Evolutionary conservation across 805 yeast genomes (phyloP).

Genomic region (Yamadazyma takamatsuzukensis): DNA sequence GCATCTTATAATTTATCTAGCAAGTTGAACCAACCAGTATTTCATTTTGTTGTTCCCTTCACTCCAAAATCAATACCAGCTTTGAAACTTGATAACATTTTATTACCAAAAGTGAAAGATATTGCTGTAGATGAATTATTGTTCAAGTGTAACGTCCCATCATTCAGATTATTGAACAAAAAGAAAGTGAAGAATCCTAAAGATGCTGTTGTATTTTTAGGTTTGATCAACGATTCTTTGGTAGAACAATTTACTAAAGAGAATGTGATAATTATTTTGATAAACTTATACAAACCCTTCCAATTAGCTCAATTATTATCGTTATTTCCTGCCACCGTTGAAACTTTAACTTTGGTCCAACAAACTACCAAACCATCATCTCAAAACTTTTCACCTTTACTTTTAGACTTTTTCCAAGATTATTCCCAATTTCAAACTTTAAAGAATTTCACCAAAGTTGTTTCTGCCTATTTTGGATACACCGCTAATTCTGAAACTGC

Average conservation of each 20-base stretch:
- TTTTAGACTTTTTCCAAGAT: conserved; percentile 71
- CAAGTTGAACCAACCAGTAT: conserved; percentile 49
- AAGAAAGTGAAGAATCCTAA: conserved; percentile 28
- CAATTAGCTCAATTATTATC: conserved; percentile 46
- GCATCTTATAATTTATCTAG: conserved; percentile 58
- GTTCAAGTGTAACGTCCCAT: conserved; percentile 20
- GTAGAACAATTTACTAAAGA: conserved; percentile 34
- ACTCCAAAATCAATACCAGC: conserved; percentile 6
- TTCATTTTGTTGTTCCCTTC: conserved; percentile 60
- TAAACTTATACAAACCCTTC: conserved; percentile 76
- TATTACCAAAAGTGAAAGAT: conserved; percentile 9
- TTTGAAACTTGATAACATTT: conserved; percentile 1
- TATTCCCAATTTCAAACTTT: conserved; percentile 43
- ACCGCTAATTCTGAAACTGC: conserved; percentile 42
- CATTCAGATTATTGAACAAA: conserved; percentile 28
- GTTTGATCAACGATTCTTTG: conserved; percentile 49
- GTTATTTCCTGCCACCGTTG: conserved; percentile 51
- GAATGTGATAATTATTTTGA: conserved; percentile 47
- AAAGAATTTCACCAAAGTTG: conserved; percentile 46
- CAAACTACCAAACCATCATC: conserved; percentile 40
- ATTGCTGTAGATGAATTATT: conserved; percentile 19
- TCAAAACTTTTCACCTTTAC: conserved; percentile 58
- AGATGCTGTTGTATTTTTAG: conserved; percentile 59
- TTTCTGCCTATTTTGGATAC: conserved; percentile 55
- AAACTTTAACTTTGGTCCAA: conserved; percentile 59